These are phyloP conservation scores for Sophora flavescens DNA, from an alignment of 306 rosid genomes.

Conservation along the genomic window DNA sequence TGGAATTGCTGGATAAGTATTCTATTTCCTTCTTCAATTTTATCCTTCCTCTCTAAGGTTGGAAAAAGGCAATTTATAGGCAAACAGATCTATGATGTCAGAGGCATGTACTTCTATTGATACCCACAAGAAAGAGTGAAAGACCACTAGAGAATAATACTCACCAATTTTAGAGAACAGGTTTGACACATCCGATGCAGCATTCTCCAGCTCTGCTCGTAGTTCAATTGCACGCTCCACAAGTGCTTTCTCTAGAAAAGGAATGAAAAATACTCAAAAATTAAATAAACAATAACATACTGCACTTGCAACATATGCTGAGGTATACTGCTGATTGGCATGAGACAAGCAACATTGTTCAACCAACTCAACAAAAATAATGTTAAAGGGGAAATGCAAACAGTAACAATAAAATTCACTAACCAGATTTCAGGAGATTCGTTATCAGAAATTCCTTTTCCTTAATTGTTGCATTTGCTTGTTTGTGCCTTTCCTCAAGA, in stretches of 20 bases:
- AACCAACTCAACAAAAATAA: neutral
- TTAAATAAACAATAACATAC: constrained; percentile 9
- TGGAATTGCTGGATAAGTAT: constrained; percentile 79
- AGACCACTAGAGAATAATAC: constrained; percentile 44
- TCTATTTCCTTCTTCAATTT: constrained; percentile 85
- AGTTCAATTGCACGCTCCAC: constrained; percentile 88
- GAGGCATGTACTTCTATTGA: constrained; percentile 22
- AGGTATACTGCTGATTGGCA: constrained; percentile 2
- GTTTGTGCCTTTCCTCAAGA: constrained; percentile 94
- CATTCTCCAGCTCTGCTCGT: constrained; percentile 93
- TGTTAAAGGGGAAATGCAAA: constrained; percentile 7
- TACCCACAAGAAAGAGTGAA: neutral
- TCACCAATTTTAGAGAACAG: constrained; percentile 93
- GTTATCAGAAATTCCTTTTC: constrained; percentile 92
- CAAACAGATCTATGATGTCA: constrained; percentile 21
- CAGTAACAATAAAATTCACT: constrained; percentile 37
- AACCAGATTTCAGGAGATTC: constrained; percentile 93
- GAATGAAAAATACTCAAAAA: constrained; percentile 2
- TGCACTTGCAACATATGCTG: neutral
- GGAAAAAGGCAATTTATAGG: constrained; percentile 42
- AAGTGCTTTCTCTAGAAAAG: constrained; percentile 81
- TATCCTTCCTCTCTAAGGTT: constrained; percentile 83
- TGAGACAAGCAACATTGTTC: constrained; percentile 2
- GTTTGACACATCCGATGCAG: constrained; percentile 91
- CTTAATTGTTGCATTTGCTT: constrained; percentile 92